These are phyloP conservation scores for Geosmithia morbida DNA, from an alignment of 2,329 filamentous ascomycete genomes.

Conservation along the genomic window DNA sequence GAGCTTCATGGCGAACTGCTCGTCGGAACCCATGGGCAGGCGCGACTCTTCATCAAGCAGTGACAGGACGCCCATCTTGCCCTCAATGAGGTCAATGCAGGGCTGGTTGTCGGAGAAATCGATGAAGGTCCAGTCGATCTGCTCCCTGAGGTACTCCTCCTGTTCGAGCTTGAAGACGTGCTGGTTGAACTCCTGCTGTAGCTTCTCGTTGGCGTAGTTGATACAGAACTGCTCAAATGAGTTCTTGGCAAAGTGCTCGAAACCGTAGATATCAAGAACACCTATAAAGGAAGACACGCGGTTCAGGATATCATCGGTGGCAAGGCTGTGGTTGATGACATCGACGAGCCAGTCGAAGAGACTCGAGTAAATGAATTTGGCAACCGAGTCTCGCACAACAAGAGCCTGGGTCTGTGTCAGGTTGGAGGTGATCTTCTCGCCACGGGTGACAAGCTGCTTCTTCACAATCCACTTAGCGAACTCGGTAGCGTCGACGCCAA, in stretches of 20 bases:
- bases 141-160: slow-evolving; percentile 88
- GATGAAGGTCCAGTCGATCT: slow-evolving; percentile 99
- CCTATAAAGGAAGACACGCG: slow-evolving; percentile 87
- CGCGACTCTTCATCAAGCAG: slow-evolving; percentile 93
- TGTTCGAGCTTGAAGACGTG: slow-evolving; percentile 99
- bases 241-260: slow-evolving; percentile 98
- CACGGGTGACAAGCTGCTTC: slow-evolving; percentile 92
- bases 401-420: slow-evolving; percentile 84
- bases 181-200: slow-evolving; percentile 98
- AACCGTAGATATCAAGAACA: slow-evolving; percentile 97
- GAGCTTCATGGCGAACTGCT: slow-evolving; percentile 91
- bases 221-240: slow-evolving; percentile 99
- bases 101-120: slow-evolving; percentile 99
- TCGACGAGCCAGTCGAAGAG: slow-evolving; percentile 99
- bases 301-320: slow-evolving; percentile 72
- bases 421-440: slow-evolving; percentile 95
- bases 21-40: slow-evolving; percentile 91
- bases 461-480: slow-evolving; percentile 99
- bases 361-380: slow-evolving; percentile 97
- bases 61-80: slow-evolving; percentile 84
- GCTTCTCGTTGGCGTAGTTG: slow-evolving; percentile 98
- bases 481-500: slow-evolving; percentile 73
- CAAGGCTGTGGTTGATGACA: slow-evolving; percentile 81
- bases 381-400: slow-evolving; percentile 91
- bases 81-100: slow-evolving; percentile 96